A percentile compares a stretch with the other conserved stretches of the same genome.
Evolutionary conservation across 495 filamentous ascomycete genomes (phyloP).

Genomic region (Aspergillus diversus): DNA sequence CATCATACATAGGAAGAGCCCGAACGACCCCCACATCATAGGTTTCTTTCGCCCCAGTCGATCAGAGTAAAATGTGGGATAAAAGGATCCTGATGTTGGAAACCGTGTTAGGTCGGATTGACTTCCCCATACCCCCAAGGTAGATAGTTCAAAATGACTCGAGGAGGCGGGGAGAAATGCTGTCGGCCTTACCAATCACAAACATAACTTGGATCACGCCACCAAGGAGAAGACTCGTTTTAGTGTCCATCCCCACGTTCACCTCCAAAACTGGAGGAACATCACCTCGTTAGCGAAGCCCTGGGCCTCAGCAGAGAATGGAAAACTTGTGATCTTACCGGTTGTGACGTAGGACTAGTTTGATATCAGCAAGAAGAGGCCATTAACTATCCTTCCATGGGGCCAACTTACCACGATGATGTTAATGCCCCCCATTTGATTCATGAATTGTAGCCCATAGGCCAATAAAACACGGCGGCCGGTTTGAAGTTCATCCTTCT

Average conservation of each 20-base stretch:
- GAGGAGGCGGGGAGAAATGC: neutral
- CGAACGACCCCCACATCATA: conserved; percentile 61
- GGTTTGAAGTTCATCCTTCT: conserved; percentile 55
- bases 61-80: conserved; percentile 44
- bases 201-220: conserved; percentile 50
- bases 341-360: conserved; percentile 52
- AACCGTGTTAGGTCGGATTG: neutral
- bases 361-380: conserved; percentile 3
- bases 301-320: neutral
- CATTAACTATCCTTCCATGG: neutral
- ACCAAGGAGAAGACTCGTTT: conserved; percentile 51
- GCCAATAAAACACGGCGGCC: conserved; percentile 55
- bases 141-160: neutral
- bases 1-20: conserved; percentile 55
- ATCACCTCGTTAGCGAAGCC: conserved; percentile 7
- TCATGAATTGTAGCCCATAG: conserved; percentile 37
- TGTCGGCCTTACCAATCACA: conserved; percentile 31
- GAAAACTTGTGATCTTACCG: conserved; percentile 17
- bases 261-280: conserved; percentile 41
- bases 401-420: conserved; percentile 45
- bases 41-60: conserved; percentile 61
- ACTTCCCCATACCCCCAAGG: neutral
- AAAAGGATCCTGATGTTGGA: conserved; percentile 32
- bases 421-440: conserved; percentile 50
- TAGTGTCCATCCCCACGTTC: conserved; percentile 51